Base-by-base conservation (phyloP, 331 rosid genomes). In the Quercus lobata region DNA sequence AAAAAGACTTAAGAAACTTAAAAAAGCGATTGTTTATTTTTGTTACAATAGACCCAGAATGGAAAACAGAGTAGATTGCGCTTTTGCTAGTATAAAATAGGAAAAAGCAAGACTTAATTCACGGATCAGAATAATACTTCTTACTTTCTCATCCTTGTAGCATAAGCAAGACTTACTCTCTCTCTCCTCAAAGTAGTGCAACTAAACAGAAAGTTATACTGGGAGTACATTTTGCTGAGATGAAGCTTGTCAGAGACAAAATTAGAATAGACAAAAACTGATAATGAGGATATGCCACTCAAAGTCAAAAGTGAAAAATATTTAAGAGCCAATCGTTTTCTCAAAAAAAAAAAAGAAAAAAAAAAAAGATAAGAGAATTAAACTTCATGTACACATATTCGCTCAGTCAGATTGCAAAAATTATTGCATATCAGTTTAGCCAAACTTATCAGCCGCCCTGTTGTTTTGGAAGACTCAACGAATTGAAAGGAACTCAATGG, bases 101-200 rank as follows among this genome's bases (percentile, higher is more conserved):
- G 70, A 44, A 80, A 81, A 80, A 27, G 73, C 62, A 34, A 86
- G 79, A 81, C 76, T 49, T 52, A 25, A 17, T 32, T 79, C 37
- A 56, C 35, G 63, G 72, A 73, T 55, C 71, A 63, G 30, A 70
- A 78, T 78, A 63, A 78, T 82, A 80, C 78, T 25, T 27, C 65
- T 49, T 49, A 60, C 82, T 87, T 87, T 90, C 79, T 74, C 68
- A 49, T 19, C 30, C 87, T 78, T 81, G 83, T 54, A 37, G 79
- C 72, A 77, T 75, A 79, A 86, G 85, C 80, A 86, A n/a, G n/a
- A n/a, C n/a, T 87, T 82, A 15, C 37, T 55, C 78, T 80, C 69
- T 73, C 75, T 57, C 76, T 15, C 58, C 27, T 7, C 68, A 62
- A 37, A 37, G 44, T 37, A 37, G 11, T 37, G 44, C 44, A 37